Base-by-base conservation (phyloP, 1,139 yeast species). In the Candida sp. region DNA sequence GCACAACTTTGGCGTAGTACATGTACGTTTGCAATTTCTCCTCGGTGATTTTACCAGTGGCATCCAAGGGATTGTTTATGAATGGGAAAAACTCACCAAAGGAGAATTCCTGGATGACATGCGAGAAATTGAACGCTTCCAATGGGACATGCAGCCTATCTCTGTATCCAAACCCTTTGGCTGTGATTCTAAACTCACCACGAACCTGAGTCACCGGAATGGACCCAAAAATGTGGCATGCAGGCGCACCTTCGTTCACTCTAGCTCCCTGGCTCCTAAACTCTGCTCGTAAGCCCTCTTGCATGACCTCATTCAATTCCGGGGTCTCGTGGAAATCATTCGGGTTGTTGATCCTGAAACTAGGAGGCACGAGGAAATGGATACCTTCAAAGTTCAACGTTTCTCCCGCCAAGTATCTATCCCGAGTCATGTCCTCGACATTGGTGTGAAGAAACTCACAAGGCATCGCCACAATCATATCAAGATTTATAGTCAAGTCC, bases 21-120 rank as follows among this genome's bases (percentile, higher is more conserved):
- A 82, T 83, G 67, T 77, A 87, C 1, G 74, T 70, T 53, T 73
- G 83, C 37, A 72, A 63, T 17, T 72, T 66, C 3, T 77, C 77
- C 2, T 67, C 65, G 1, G 91, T 81, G 27, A 72, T 65, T 59
- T 84, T 83, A 1, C 84, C 89, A 0, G 92, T 84, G 51, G 78
- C 80, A 65, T 94, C 99, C 58, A 96, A 77, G 5, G 98, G 96
- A 63, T 94, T 94, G 58, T 88, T 80, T 55, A 93, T 79, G 60
- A 83, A 88, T 2, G 99, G 98, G 63, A 84, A 92, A 68, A 88
- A 92, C 34, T 85, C 90, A 23, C 99, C 99, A 69, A 86, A 94
- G 7, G 98, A 92, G 57, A 92, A 83, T 67, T 94, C 98, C 55
- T 84, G 85, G 52, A 94, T 87, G 5, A 84, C 84, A 68, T 94